A percentile compares a stretch with the other conserved stretches of the same genome.
Evolutionary conservation across 306 rosid species (phyloP).

Genomic region (Vigna trinervia): DNA sequence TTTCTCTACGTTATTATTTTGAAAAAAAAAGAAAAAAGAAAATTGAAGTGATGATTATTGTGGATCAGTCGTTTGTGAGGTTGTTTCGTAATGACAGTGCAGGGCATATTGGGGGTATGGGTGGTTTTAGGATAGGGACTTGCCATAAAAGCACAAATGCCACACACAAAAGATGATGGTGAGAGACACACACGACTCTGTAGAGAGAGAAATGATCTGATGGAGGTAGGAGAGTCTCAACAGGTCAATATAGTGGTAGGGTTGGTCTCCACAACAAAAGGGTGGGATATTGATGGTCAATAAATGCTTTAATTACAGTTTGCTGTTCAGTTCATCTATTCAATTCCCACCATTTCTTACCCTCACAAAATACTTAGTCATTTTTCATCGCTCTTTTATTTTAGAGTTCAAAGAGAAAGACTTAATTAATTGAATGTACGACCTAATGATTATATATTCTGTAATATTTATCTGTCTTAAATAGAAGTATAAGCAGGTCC

Average conservation of each 20-base stretch:
- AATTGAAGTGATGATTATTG: conserved; percentile 20
- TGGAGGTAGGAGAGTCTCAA: conserved; percentile 51
- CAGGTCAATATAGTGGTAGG: conserved; percentile 62
- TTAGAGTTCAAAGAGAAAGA: neutral
- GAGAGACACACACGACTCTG: conserved; percentile 48
- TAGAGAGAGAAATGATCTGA: conserved; percentile 38
- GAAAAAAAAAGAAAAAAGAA: neutral
- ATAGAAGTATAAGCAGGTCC: neutral
- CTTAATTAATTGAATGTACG: neutral
- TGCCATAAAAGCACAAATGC: conserved; percentile 61
- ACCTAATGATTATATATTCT: neutral
- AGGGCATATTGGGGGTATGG: conserved; percentile 57
- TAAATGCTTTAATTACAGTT: conserved; percentile 63
- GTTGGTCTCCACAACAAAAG: conserved; percentile 64
- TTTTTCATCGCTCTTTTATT: too few species aligned
- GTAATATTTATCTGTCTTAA: neutral
- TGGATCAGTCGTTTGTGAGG: conserved; percentile 22
- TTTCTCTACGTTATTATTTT: conserved; percentile 13
- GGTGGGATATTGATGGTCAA: conserved; percentile 71
- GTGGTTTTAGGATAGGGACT: conserved; percentile 49
- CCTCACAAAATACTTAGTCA: conserved; percentile 38
- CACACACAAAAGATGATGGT: conserved; percentile 50
- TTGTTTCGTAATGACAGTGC: conserved; percentile 41
- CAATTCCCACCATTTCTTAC: conserved; percentile 33
- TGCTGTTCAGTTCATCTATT: conserved; percentile 45